Conservation (phyloP, 2,329 filamentous ascomycete species). For the Colletotrichum falcatum region DNA sequence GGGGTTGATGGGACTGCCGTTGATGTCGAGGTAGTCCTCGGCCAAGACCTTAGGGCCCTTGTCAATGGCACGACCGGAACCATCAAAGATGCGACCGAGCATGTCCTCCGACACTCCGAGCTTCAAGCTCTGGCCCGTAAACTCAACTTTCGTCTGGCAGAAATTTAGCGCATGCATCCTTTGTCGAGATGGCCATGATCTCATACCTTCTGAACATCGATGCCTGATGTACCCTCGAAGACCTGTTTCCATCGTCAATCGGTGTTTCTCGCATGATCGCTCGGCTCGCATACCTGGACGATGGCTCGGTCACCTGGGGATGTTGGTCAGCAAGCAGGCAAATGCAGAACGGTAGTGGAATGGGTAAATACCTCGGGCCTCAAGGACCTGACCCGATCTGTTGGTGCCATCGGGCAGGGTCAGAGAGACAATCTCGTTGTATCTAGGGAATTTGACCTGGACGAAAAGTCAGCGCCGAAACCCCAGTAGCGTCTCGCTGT, state of each 20-base stretch:
- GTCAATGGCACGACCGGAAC: constrained; percentile 96
- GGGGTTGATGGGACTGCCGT: constrained; percentile 98
- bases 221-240: constrained; percentile 95
- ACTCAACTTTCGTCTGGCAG: constrained; percentile 92
- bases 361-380: constrained; percentile 83
- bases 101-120: constrained; percentile 99
- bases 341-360: constrained; percentile 38
- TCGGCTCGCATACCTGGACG: constrained; percentile 78
- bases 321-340: constrained; percentile 42
- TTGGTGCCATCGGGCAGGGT: constrained; percentile 95
- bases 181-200: constrained; percentile 26
- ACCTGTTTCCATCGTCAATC: constrained; percentile 69
- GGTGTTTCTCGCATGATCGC: constrained; percentile 21
- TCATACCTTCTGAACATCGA: constrained; percentile 97
- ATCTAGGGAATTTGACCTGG: constrained; percentile 96
- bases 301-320: constrained; percentile 86
- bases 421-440: constrained; percentile 97
- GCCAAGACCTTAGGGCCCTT: constrained; percentile 98
- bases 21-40: constrained; percentile 99
- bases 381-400: constrained; percentile 94
- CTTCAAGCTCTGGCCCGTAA: constrained; percentile 96
- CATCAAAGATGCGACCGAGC: constrained; percentile 98
- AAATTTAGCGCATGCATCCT: constrained; percentile 31
- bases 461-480: constrained; percentile 10
- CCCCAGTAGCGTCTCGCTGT: constrained; percentile 6